These are phyloP conservation scores for Mortierella alpina DNA, from an alignment of 192 early-diverging fungal genomes.

Conservation along the genomic window DNA sequence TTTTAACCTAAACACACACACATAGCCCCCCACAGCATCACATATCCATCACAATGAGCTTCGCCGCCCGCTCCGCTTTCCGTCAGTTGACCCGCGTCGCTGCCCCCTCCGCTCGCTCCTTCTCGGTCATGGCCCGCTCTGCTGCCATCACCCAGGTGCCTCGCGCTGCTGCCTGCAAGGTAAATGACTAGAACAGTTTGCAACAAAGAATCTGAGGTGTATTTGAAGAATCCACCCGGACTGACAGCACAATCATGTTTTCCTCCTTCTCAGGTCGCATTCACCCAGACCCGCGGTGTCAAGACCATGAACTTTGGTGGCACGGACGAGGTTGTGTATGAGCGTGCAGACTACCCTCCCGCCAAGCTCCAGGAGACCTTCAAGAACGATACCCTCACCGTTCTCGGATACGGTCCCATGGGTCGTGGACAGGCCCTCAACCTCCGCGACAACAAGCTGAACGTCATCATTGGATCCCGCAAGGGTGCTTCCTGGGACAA, in stretches of 20 bases:
- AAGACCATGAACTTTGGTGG: slow-evolving; percentile 97
- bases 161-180: slow-evolving; percentile 49
- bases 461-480: slow-evolving; percentile 95
- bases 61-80: slow-evolving; percentile 49
- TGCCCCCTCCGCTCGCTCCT: slow-evolving; percentile 44
- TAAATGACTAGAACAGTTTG: slow-evolving; percentile 2
- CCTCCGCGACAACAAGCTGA: slow-evolving; percentile 96
- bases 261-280: slow-evolving; percentile 13
- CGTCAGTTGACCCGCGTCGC: slow-evolving; percentile 54
- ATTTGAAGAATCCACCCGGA: neutral
- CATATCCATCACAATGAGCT: slow-evolving; percentile 48
- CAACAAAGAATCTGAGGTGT: neutral
- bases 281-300: slow-evolving; percentile 77
- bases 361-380: slow-evolving; percentile 94
- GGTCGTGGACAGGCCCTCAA: slow-evolving; percentile 95
- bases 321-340: slow-evolving; percentile 91
- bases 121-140: slow-evolving; percentile 51
- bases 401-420: slow-evolving; percentile 96
- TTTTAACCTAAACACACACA: neutral
- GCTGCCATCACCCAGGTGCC: slow-evolving; percentile 46
- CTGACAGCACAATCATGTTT: neutral
- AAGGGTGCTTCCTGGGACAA: slow-evolving; percentile 93
- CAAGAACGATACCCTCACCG: slow-evolving; percentile 92
- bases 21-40: neutral
- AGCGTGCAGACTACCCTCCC: slow-evolving; percentile 93